These are phyloP conservation scores for Yamadazyma buinensis DNA, from an alignment of 1,139 yeast genomes.

Conservation along the genomic window DNA sequence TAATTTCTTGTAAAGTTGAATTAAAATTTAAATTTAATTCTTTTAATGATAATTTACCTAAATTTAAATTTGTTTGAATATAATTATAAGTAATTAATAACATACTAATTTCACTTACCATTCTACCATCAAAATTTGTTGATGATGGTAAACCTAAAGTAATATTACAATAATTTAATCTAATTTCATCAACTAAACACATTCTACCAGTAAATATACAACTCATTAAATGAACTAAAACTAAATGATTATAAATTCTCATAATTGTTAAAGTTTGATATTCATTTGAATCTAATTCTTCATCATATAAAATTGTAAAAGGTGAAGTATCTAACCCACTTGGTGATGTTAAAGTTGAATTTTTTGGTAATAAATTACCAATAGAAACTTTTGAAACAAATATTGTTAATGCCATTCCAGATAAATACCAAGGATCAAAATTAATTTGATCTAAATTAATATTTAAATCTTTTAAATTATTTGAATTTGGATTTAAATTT, in stretches of 20 bases:
- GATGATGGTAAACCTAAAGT: constrained; percentile 60
- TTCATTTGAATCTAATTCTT: constrained; percentile 34
- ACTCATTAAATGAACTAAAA: constrained; percentile 64
- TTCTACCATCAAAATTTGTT: constrained; percentile 78
- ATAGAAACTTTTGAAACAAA: constrained; percentile 46
- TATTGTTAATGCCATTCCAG: constrained; percentile 56
- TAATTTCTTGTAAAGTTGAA: constrained; percentile 35
- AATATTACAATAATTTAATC: constrained; percentile 60
- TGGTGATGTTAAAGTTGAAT: constrained; percentile 7
- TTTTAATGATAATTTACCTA: constrained; percentile 15
- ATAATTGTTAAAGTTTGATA: constrained; percentile 49
- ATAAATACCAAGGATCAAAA: constrained; percentile 60
- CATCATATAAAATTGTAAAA: constrained; percentile 27
- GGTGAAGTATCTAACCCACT: constrained; percentile 16
- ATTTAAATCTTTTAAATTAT: constrained; percentile 18
- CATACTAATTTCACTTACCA: constrained; percentile 74
- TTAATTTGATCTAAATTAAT: constrained; percentile 13
- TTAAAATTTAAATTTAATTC: constrained; percentile 23
- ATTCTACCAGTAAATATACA: constrained; percentile 71
- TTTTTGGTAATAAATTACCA: constrained; percentile 23
- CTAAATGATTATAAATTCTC: constrained; percentile 71
- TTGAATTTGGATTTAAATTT: constrained; percentile 7
- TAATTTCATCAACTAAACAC: constrained; percentile 65
- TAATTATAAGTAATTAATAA: constrained; percentile 61
- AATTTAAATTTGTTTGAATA: constrained; percentile 40